Evolutionary conservation across 2,329 filamentous ascomycete species (phyloP), one percentile per base, ranked within the genome.

Genomic region (Setomelanomma holmii): DNA sequence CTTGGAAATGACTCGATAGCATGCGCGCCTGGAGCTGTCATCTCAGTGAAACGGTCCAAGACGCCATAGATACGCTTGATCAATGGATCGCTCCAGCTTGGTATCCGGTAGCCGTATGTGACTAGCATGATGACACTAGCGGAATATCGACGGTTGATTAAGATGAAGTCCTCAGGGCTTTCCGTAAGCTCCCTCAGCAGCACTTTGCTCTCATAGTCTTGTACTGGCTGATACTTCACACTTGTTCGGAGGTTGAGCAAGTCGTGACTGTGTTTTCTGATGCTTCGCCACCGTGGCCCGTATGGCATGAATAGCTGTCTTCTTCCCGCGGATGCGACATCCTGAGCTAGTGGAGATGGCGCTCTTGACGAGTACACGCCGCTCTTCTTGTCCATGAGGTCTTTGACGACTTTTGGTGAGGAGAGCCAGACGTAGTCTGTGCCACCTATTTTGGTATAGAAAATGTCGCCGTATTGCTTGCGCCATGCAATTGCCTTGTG

Each of bases 381-480:
- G 0, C 79, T 79, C 35, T 79, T 78, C 59, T 82, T 82, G 53
- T 83, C 81, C 49, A 85, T 79, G n/a, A 85, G 70, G 17, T 84
- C 82, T 34, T 79, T 80, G 0, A 82, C 82, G 1, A 76, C 72
- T 71, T 78, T 79, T 0, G 80, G 78, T 30, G 81, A 79, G 49
- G 68, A 74, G 6, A 78, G 64, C 73, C 73, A 77, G 35, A 77
- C 66, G 48, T 71, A 78, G 55, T 77, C 74, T 24, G 72, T 67
- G 21, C 70, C 74, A 12, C 76, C 75, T 8, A 78, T 69, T 51
- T 75, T 75, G 14, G 74, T 76, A 51, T 76, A 72, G 39, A 76
- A 75, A 3, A 78, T 55, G 36, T 74, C 64, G 6, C 75, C 75
- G 46, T 74, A 75, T 60, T 74, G 54, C 30, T 64, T 58, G 24